A percentile compares a stretch with the other conserved stretches of the same genome.
Conservation (phyloP, 192 early-diverging fungal genomes). For the Podila epicladia region DNA sequence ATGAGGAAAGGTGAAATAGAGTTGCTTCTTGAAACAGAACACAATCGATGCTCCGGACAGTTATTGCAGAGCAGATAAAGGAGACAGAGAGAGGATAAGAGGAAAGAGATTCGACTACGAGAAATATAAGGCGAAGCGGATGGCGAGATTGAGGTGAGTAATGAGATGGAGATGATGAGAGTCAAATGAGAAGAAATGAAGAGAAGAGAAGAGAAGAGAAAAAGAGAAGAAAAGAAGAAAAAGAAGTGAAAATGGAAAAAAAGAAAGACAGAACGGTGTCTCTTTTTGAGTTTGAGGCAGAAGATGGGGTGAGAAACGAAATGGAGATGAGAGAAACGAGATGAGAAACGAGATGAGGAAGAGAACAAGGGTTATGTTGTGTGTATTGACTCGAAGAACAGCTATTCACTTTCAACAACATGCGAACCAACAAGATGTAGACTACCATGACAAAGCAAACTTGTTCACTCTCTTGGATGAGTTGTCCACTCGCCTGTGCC, state of each 20-base stretch:
- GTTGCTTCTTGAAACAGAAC: too few species aligned
- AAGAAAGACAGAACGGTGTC: not conserved
- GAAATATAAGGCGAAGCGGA: slow-evolving; percentile 4
- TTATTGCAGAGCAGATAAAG: not conserved
- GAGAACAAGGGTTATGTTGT: too few species aligned
- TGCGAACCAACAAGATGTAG: too few species aligned
- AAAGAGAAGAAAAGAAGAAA: not conserved
- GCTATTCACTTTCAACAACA: too few species aligned
- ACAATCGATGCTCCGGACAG: too few species aligned
- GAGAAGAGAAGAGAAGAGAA: not conserved
- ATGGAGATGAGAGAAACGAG: not conserved
- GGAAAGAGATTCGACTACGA: not conserved
- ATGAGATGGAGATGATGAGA: not conserved
- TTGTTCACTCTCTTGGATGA: too few species aligned
- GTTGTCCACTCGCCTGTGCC: too few species aligned
- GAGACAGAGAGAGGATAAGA: not conserved
- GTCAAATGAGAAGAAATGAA: not conserved
- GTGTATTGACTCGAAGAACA: too few species aligned
- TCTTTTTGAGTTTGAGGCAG: slow-evolving; percentile 2
- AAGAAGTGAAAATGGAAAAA: not conserved
- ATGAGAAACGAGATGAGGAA: too few species aligned
- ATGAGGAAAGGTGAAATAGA: not conserved
- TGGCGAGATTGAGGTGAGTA: not conserved
- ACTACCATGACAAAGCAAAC: too few species aligned
- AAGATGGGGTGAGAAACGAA: not conserved